Percentiles rank a stretch among this genome's conserved stretches.
Conservation (phyloP, 352 stramenopile species). For the Globisporangium lucens region DNA sequence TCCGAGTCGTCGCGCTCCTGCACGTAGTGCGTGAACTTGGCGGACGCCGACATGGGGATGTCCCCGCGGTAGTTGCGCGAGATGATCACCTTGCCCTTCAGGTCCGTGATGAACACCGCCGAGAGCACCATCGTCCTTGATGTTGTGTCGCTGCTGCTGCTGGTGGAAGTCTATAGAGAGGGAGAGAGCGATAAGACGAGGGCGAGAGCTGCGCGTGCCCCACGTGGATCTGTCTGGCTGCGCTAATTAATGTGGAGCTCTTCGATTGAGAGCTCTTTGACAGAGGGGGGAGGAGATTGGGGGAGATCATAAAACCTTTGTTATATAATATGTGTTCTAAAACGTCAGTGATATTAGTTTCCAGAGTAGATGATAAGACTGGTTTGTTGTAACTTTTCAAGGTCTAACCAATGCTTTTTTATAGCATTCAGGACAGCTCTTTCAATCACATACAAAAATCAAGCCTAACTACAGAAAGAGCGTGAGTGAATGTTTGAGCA, state of each 20-base stretch:
- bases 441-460: no score
- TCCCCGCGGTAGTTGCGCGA: conserved; percentile 99
- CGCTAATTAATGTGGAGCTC: not conserved
- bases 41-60: conserved; percentile 92
- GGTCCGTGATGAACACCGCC: conserved; percentile 98
- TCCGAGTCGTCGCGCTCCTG: conserved; percentile 94
- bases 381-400: no score
- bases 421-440: no score
- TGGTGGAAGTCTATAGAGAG: not conserved
- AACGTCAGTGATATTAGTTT: no score
- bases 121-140: conserved; percentile 92
- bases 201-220: not conserved
- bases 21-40: conserved; percentile 91
- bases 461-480: no score
- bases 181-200: not conserved
- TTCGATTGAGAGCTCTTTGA: not conserved
- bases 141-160: not conserved
- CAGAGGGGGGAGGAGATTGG: no score
- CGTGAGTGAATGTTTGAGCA: no score
- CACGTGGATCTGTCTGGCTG: not conserved
- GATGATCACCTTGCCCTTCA: conserved; percentile 99
- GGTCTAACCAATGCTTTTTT: no score
- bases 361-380: no score
- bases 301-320: no score
- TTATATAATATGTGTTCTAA: no score